Evolutionary conservation across 2,329 filamentous ascomycete genomes (phyloP).

Genomic region (Botrytis hyacinthi): DNA sequence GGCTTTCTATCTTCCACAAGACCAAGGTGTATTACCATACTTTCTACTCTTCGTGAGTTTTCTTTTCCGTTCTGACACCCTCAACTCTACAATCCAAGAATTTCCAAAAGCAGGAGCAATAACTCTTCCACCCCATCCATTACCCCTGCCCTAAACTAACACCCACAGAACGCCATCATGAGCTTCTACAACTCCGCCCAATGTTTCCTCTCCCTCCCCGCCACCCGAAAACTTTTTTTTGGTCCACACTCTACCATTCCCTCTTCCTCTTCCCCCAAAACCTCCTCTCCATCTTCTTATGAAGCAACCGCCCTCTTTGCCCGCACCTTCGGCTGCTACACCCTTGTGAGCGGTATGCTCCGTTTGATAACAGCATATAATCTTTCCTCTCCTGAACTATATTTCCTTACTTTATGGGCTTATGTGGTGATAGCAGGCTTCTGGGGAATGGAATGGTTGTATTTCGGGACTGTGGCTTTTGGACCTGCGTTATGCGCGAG

Average conservation of each 20-base stretch:
- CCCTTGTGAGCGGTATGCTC: not conserved
- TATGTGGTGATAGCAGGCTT: not conserved
- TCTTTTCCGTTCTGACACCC: fast-evolving
- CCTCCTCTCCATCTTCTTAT: not conserved
- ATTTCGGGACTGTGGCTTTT: not conserved
- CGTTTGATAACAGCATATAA: not conserved
- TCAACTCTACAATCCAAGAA: not conserved
- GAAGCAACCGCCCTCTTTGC: not conserved
- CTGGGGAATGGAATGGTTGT: not conserved
- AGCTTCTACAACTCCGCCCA: not conserved
- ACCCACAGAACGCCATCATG: not conserved
- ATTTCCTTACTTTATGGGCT: not conserved
- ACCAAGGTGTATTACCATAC: not conserved
- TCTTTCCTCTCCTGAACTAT: too few species aligned
- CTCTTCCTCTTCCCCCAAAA: not conserved
- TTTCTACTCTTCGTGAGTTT: not conserved
- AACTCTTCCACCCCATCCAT: not conserved
- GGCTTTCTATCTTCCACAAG: not conserved
- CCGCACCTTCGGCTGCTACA: not conserved
- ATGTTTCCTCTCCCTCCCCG: not conserved
- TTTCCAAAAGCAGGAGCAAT: not conserved
- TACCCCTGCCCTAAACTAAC: not conserved
- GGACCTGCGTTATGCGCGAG: not conserved
- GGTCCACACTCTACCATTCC: not conserved
- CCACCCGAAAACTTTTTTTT: not conserved